Base-by-base conservation (phyloP, 2,329 filamentous ascomycete species). In the Penicillium janthinellum region DNA sequence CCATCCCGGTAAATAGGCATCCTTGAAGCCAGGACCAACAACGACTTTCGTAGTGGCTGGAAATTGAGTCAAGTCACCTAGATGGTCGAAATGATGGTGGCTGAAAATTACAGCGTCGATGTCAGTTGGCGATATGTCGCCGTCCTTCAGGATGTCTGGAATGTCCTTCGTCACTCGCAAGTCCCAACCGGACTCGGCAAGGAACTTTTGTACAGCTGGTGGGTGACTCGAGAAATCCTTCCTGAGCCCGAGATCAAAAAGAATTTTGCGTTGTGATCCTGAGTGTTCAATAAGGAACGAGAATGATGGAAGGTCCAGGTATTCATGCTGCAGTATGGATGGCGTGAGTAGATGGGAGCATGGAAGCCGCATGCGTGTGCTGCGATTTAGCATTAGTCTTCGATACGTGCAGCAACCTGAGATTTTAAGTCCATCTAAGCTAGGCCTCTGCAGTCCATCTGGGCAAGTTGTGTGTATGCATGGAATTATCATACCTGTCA, bases 21-120 rank as follows among this genome's bases (percentile, higher is more conserved):
- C 17, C 15, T 51, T 35, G 11, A 51, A 51, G 34, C 31, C 48
- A 22, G 48, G 48, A 3, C 48, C 31, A 8, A 51, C 48, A 37
- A 51, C n/a, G 34, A 51, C 17, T 37, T 25, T 5, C 10, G 34
- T 51, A 8, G n/a, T 38, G 8, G 12, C 5, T 2, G 48, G 48
- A 15, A 51, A 51, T 38, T 51, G 34, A 34, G n/a, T 38, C 12
- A 51, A 17, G n/a, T 51, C 48, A 17, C 48, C 48, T n/a, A 51
- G 17, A 37, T 51, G 48, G 7, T 51, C 48, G 14, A 45, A 45
- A 28, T 12, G 56, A 28, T 42, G 52, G 25, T 45, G 39, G 34
- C 48, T 51, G 12, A 51, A 34, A 31, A 51, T 7, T 2, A 51
- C 34, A 22, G 48, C 34, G n/a, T 51, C 34, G 6, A 51, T 51